Percentiles rank a stretch among this genome's conserved stretches.
Conservation (phyloP, 2,329 filamentous ascomycete species). For the Coniella vitis region DNA sequence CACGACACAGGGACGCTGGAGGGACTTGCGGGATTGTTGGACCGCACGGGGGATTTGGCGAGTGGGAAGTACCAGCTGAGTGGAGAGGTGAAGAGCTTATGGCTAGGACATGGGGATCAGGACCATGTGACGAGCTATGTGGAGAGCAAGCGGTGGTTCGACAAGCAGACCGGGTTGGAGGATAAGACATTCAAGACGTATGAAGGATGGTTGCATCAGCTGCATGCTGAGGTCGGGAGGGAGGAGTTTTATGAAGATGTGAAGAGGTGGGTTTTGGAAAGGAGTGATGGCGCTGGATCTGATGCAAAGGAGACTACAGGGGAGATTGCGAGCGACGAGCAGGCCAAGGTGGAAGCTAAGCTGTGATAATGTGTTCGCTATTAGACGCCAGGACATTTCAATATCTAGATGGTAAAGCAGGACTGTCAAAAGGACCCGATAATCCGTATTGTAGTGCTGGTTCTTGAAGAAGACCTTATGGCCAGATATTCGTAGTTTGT, state of each 20-base stretch:
- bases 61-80: slow-evolving; percentile 47
- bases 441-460: no score
- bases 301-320: not conserved
- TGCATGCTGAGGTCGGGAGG: slow-evolving; percentile 54
- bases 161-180: slow-evolving; percentile 45
- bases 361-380: slow-evolving; percentile 22
- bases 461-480: no score
- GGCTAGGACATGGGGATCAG: slow-evolving; percentile 68
- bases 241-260: slow-evolving; percentile 53
- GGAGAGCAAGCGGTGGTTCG: slow-evolving; percentile 58
- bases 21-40: slow-evolving; percentile 69
- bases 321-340: slow-evolving; percentile 1
- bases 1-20: slow-evolving; percentile 85
- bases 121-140: slow-evolving; percentile 64
- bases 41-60: slow-evolving; percentile 58
- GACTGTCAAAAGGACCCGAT: no score
- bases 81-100: slow-evolving; percentile 54
- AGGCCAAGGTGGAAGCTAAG: slow-evolving; percentile 22
- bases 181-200: slow-evolving; percentile 70
- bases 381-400: no score
- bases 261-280: slow-evolving; percentile 57
- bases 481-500: no score
- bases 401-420: no score
- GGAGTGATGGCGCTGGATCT: slow-evolving; percentile 18
- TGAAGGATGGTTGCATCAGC: slow-evolving; percentile 71